phyloP scores from a whole-genome alignment of 768 basidiomycete genomes.

The Kwoniella europaea region DNA sequence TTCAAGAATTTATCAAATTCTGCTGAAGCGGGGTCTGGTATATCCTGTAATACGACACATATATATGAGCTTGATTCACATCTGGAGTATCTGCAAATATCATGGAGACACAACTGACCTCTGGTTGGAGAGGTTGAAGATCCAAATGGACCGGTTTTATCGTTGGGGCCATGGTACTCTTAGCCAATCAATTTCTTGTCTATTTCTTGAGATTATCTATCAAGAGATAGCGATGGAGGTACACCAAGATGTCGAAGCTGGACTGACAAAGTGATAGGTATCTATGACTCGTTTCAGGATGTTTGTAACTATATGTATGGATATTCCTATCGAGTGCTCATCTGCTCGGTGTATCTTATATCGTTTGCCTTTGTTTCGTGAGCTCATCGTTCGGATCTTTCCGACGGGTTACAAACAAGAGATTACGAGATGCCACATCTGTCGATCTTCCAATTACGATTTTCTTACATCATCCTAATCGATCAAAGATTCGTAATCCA shows the following conservation, averaged over 20 bases:
- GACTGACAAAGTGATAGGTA: no score
- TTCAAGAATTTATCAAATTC: slow-evolving; percentile 43
- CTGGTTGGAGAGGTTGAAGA: slow-evolving; percentile 16
- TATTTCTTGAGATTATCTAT: no score
- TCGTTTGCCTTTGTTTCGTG: background rate
- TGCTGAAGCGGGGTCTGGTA: slow-evolving; percentile 31
- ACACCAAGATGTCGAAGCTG: no score
- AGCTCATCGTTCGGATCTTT: background rate
- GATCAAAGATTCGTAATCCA: background rate
- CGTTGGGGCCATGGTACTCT: background rate
- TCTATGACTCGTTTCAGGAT: no score
- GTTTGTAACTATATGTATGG: no score
- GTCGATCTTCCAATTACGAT: background rate
- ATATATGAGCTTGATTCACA: background rate
- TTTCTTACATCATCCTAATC: background rate
- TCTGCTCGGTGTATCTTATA: no score
- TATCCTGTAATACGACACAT: slow-evolving; percentile 21
- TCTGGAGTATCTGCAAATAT: background rate
- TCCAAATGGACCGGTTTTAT: slow-evolving; percentile 13
- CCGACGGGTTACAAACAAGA: background rate
- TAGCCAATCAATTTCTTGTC: no score
- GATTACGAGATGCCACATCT: background rate
- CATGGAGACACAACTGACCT: background rate
- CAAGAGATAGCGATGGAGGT: no score
- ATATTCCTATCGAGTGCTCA: no score